A percentile compares a stretch with the other conserved stretches of the same genome.
These are phyloP conservation scores for Rhodotorula taiwanensis DNA, from an alignment of 768 basidiomycete genomes.

Conservation along the genomic window DNA sequence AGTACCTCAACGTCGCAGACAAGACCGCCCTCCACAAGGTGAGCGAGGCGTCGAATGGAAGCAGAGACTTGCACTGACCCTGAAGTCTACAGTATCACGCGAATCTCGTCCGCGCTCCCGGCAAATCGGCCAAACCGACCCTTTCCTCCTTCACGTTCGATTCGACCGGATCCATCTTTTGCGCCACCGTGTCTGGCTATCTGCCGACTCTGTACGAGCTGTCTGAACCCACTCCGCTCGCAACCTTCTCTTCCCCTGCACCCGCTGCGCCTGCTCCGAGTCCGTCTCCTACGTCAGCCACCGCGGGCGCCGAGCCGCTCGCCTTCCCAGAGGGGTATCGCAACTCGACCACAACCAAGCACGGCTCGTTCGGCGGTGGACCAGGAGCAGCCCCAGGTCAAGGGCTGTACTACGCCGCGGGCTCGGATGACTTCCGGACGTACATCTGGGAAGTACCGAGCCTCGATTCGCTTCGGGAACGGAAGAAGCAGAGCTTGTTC, in stretches of 20 bases:
- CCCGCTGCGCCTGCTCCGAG: not conserved
- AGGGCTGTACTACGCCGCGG: constrained; percentile 62
- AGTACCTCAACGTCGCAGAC: not conserved
- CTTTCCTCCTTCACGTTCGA: constrained; percentile 46
- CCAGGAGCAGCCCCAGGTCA: constrained; percentile 37
- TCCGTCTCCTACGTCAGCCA: not conserved
- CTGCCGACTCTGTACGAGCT: constrained; percentile 58
- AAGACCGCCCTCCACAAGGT: constrained; percentile 8
- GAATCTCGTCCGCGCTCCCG: not conserved
- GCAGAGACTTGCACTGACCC: not conserved
- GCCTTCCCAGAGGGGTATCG: constrained; percentile 8
- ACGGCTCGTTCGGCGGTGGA: constrained; percentile 64
- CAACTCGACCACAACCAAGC: constrained; percentile 48
- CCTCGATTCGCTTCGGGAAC: constrained; percentile 49
- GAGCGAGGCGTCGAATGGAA: no score
- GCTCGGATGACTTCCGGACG: constrained; percentile 73
- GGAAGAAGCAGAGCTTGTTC: constrained; percentile 24
- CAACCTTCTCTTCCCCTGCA: constrained; percentile 52
- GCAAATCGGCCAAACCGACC: not conserved
- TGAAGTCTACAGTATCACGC: not conserved
- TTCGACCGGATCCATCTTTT: constrained; percentile 44
- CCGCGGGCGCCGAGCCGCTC: not conserved
- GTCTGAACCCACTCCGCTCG: constrained; percentile 51
- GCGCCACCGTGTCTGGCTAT: constrained; percentile 55
- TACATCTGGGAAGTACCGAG: constrained; percentile 72